A percentile compares a stretch with the other conserved stretches of the same genome.
phyloP scores from a whole-genome alignment of 179 eudicot genomes.

The Vitellaria paradoxa region DNA sequence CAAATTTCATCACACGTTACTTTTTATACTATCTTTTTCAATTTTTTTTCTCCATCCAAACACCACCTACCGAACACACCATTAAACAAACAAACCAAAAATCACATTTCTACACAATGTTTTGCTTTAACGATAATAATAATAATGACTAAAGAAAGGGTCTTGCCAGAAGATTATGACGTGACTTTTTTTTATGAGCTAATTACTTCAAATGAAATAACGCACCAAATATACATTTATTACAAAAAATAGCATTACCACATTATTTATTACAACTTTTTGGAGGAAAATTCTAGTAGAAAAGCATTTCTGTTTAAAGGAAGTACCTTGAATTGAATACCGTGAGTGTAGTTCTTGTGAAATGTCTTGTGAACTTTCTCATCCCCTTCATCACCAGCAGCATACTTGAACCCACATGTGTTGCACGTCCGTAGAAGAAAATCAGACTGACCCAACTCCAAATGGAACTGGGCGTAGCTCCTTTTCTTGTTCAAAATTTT shows the following conservation, averaged over 20 bases:
- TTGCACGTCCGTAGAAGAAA: conserved; percentile 70
- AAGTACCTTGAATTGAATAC: conserved; percentile 73
- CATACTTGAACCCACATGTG: conserved; percentile 73
- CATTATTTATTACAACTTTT: too few relatives aligned
- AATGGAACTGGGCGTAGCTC: conserved; percentile 78
- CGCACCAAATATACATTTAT: too few relatives aligned
- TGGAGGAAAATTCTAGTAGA: too few relatives aligned
- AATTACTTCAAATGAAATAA: too few relatives aligned
- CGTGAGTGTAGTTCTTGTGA: conserved; percentile 78
- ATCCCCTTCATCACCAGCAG: conserved; percentile 60
- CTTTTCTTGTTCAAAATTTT: conserved; percentile 69
- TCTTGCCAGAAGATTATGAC: too few relatives aligned
- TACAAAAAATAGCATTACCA: too few relatives aligned
- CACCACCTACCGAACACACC: not conserved
- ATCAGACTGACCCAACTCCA: conserved; percentile 94
- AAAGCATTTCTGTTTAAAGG: not conserved
- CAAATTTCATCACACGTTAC: too few relatives aligned
- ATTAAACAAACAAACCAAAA: not conserved
- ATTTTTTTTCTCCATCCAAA: too few relatives aligned
- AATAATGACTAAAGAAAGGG: too few relatives aligned
- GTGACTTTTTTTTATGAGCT: too few relatives aligned
- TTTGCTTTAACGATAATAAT: not conserved
- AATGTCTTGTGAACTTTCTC: conserved; percentile 62
- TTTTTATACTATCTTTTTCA: too few relatives aligned
- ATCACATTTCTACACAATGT: not conserved